Base-by-base conservation (phyloP, 176 grass and related monocot species). In the Oryza punctata region DNA sequence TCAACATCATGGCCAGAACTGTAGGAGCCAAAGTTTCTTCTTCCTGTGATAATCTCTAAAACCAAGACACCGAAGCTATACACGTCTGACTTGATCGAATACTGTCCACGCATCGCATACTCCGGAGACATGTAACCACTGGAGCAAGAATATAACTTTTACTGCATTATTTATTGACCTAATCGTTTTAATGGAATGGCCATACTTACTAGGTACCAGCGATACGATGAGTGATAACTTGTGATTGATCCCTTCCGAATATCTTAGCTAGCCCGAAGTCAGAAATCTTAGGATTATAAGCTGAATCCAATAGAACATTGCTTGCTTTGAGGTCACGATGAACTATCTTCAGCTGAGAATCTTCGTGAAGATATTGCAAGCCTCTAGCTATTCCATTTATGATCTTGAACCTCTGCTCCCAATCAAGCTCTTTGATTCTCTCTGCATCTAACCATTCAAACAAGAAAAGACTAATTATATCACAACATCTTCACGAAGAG, bases 301-400 rank as follows among this genome's bases (percentile, higher is more conserved):
- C 16, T 3, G 35, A 19, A 24, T 77, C 75, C 10, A 76, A 37
- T 14, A 76, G 50, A 37, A 76, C 4, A 59, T 76, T 76, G 49
- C 32, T 33, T 33, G 32, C 32, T 33, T 33, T 33, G 32, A 33
- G 32, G 32, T 33, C 32, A 33, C 32, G 66, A 30, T 87, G 81
- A 63, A 91, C 73, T 67, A 91, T 87, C 61, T 13, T 84, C 6
- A 84, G 15, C 8, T 73, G 82, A 41, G 89, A 91, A 66, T 91
- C 89, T 87, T 91, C 78, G 7, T 91, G 89, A 72, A 91, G 80
- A 59, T 91, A 91, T 35, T 81, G 85, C 27, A 91, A 63, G 23
- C 89, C 89, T 70, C 75, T 30, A n/a, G 80, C 85, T 38, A 87
- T 30, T 80, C 84, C 88, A n/a, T 78, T 26, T 65, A 90, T 90